These are phyloP conservation scores for Brassica incana DNA, from an alignment of 345 rosid species.

Conservation along the genomic window DNA sequence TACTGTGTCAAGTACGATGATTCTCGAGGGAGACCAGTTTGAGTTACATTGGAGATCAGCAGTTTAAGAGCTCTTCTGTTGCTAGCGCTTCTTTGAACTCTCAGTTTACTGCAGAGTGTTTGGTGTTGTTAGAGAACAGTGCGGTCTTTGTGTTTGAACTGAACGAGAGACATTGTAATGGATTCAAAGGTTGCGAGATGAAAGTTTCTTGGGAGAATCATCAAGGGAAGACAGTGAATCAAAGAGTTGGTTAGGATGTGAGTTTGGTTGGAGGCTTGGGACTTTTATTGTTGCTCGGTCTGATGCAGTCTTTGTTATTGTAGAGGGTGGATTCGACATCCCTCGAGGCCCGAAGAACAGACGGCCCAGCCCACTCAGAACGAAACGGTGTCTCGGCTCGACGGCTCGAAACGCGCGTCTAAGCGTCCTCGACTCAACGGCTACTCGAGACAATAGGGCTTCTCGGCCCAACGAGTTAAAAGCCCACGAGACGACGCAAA, in stretches of 20 bases:
- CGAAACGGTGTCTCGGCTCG: too few species aligned
- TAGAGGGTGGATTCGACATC: too few species aligned
- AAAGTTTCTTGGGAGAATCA: conserved; percentile 47
- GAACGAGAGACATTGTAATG: conserved; percentile 19
- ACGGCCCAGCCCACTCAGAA: too few species aligned
- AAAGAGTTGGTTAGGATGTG: conserved; percentile 59
- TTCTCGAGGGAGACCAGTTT: conserved; percentile 35
- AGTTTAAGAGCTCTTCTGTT: conserved; percentile 50
- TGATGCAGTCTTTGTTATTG: conserved; percentile 49
- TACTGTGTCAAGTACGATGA: conserved; percentile 42
- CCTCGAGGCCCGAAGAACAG: too few species aligned
- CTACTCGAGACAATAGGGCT: too few species aligned
- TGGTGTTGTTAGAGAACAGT: conserved; percentile 63
- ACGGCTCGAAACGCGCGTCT: too few species aligned
- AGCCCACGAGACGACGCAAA: too few species aligned
- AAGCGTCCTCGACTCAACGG: too few species aligned
- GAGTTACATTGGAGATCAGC: conserved; percentile 47
- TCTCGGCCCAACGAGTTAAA: too few species aligned
- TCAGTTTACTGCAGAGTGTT: conserved; percentile 48
- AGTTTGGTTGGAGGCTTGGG: conserved; percentile 67
- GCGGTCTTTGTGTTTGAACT: conserved; percentile 59
- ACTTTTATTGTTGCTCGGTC: conserved; percentile 53
- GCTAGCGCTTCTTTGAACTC: conserved; percentile 62
- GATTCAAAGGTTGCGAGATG: conserved; percentile 49
- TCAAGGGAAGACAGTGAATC: not conserved